phyloP scores from a whole-genome alignment of 352 stramenopile genomes.

The Phytophthora kernoviae region DNA sequence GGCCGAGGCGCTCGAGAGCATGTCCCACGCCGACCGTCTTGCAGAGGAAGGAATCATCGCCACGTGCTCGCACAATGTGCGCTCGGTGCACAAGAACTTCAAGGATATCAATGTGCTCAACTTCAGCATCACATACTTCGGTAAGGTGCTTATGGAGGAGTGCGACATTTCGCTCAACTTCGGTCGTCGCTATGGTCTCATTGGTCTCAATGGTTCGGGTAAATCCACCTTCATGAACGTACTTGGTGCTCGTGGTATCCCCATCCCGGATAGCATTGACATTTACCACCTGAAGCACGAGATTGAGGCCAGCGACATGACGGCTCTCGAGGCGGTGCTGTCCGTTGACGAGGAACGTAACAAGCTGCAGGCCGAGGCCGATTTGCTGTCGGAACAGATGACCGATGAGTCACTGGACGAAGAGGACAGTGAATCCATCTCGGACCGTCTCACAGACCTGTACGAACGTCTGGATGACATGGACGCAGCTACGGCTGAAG shows the following conservation, averaged over 20 bases:
- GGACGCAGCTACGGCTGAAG: conserved; percentile 93
- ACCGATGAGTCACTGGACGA: conserved; percentile 89
- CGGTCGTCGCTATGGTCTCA: conserved; percentile 96
- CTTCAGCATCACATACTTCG: conserved; percentile 97
- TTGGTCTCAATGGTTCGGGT: conserved; percentile 96
- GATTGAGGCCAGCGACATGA: conserved; percentile 94
- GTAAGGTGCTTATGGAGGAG: conserved; percentile 96
- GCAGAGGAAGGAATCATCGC: conserved; percentile 95
- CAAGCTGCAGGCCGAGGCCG: conserved; percentile 92
- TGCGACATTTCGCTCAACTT: conserved; percentile 97
- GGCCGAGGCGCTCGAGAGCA: conserved; percentile 64
- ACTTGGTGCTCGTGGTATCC: conserved; percentile 93
- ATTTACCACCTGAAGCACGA: conserved; percentile 98
- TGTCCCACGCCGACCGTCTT: conserved; percentile 89
- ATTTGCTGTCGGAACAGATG: conserved; percentile 93
- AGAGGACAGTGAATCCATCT: conserved; percentile 83
- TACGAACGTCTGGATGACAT: conserved; percentile 97
- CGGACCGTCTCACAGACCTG: conserved; percentile 92
- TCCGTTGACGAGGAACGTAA: conserved; percentile 94
- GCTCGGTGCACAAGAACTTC: conserved; percentile 93
- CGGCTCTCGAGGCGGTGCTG: conserved; percentile 95
- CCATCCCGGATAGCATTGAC: conserved; percentile 96
- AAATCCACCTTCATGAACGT: conserved; percentile 98
- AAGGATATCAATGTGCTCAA: conserved; percentile 98
- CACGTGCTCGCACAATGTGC: conserved; percentile 95